phyloP scores from a whole-genome alignment of 2,329 filamentous ascomycete species.

The Thielaviopsis musarum region DNA sequence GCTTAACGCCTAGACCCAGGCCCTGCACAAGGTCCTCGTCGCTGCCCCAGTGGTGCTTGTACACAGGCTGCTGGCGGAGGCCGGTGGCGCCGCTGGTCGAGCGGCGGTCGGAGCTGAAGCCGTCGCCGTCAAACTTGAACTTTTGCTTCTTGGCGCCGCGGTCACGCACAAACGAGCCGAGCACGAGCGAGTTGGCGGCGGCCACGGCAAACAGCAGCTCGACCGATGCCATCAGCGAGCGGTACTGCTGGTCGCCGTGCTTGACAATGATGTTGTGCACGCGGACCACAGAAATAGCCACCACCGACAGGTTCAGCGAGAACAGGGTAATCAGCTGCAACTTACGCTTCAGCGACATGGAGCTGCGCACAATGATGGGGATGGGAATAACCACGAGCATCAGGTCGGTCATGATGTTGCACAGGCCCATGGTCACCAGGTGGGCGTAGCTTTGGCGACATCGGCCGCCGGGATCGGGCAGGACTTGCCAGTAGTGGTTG shows the following conservation, averaged over 20 bases:
- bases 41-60: conserved; percentile 56
- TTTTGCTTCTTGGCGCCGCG: conserved; percentile 79
- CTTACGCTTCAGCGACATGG: conserved; percentile 63
- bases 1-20: conserved; percentile 51
- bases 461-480: conserved; percentile 68
- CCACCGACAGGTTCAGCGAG: conserved; percentile 64
- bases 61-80: conserved; percentile 31
- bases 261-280: conserved; percentile 59
- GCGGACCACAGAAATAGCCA: conserved; percentile 64
- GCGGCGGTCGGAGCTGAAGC: conserved; percentile 3
- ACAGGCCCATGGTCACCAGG: conserved; percentile 74
- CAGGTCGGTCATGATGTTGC: conserved; percentile 78
- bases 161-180: conserved; percentile 86
- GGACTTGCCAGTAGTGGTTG: conserved; percentile 58
- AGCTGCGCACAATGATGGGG: conserved; percentile 65
- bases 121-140: conserved; percentile 36
- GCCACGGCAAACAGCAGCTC: conserved; percentile 80
- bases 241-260: conserved; percentile 64
- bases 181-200: conserved; percentile 73
- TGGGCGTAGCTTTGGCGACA: conserved; percentile 81
- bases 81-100: conserved; percentile 17
- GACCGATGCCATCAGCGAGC: conserved; percentile 74
- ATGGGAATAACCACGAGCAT: conserved; percentile 79
- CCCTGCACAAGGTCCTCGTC: conserved; percentile 80
- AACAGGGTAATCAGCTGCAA: conserved; percentile 66